Percentiles rank a stretch among this genome's conserved stretches.
These are phyloP conservation scores for Starmerella kuoi DNA, from an alignment of 805 yeast genomes.

Conservation along the genomic window DNA sequence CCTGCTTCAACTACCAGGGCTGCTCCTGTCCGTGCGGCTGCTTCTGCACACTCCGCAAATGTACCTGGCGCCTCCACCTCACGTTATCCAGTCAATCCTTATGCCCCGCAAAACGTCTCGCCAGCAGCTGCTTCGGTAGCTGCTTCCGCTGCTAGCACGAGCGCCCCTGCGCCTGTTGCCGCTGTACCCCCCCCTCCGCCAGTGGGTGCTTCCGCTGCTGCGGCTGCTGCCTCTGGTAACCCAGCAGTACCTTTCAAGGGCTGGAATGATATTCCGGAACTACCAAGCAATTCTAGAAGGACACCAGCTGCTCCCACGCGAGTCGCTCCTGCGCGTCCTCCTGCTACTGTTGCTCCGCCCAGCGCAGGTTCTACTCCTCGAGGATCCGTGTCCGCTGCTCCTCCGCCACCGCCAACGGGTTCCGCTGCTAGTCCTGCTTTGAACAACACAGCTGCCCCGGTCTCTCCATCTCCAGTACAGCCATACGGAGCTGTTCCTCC, in stretches of 20 bases:
- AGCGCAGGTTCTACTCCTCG: constrained; percentile 1
- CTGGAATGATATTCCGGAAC: constrained; percentile 25
- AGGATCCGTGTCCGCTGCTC: constrained; percentile 13
- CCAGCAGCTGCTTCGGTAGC: constrained; percentile 18
- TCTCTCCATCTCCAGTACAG: constrained; percentile 46
- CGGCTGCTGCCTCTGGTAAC: constrained; percentile 4
- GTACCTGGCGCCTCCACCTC: too few species aligned
- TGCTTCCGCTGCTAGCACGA: constrained; percentile 20
- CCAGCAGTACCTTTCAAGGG: constrained; percentile 14
- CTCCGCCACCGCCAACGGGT: constrained; percentile 24
- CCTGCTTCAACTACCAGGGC: too few species aligned
- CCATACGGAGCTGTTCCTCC: constrained; percentile 24
- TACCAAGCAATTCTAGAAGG: constrained; percentile 13
- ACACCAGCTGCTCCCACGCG: constrained; percentile 20
- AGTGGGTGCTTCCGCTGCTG: neutral
- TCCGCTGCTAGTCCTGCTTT: too few species aligned
- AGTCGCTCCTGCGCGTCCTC: constrained; percentile 7
- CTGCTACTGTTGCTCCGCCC: constrained; percentile 15
- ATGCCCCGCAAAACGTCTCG: constrained; percentile 11
- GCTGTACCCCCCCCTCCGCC: constrained; percentile 10
- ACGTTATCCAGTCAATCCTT: constrained; percentile 21
- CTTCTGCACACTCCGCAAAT: too few species aligned
- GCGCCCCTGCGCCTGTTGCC: constrained; percentile 9
- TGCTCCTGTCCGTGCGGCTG: too few species aligned
- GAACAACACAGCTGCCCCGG: too few species aligned